Evolutionary conservation across 768 basidiomycete species (phyloP).

Genomic region (Tubosaeta brunneosetosa): DNA sequence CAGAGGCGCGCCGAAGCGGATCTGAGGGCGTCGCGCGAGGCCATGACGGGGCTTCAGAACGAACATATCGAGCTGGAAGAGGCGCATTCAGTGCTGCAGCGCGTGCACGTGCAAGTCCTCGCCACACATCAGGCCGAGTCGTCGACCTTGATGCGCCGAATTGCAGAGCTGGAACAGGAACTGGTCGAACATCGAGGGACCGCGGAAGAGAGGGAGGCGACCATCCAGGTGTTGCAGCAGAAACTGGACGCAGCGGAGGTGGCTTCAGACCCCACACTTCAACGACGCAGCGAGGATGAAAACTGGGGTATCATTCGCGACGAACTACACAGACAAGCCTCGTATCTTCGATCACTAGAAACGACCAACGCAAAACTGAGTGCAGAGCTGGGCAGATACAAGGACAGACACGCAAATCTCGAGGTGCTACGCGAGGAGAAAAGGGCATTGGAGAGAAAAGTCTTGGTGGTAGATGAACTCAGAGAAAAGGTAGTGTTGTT

Average conservation of each 20-base stretch:
- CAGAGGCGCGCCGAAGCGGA: constrained; percentile 36
- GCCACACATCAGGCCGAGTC: constrained; percentile 50
- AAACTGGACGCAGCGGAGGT: constrained; percentile 43
- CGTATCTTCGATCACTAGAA: constrained; percentile 58
- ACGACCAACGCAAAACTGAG: constrained; percentile 50
- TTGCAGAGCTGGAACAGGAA: constrained; percentile 45
- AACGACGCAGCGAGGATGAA: constrained; percentile 40
- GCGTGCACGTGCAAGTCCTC: constrained; percentile 45
- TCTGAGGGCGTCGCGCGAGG: constrained; percentile 45
- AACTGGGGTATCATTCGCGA: constrained; percentile 61
- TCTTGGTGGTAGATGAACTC: constrained; percentile 47
- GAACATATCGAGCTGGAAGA: constrained; percentile 61
- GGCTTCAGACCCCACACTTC: constrained; percentile 28
- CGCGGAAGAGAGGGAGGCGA: constrained; percentile 38
- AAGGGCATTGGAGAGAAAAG: constrained; percentile 51
- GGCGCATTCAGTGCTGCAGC: constrained; percentile 43
- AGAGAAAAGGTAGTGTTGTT: constrained; percentile 51
- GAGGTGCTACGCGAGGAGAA: constrained; percentile 78
- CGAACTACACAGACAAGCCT: constrained; percentile 63
- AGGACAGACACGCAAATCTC: constrained; percentile 53
- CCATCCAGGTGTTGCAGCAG: constrained; percentile 42
- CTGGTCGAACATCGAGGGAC: constrained; percentile 38
- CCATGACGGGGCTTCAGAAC: constrained; percentile 48
- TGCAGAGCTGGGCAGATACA: constrained; percentile 48
- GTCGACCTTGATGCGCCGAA: constrained; percentile 43